A percentile compares a stretch with the other conserved stretches of the same genome.
phyloP scores from a whole-genome alignment of 441 rosid species.

The Daphne laureola region DNA sequence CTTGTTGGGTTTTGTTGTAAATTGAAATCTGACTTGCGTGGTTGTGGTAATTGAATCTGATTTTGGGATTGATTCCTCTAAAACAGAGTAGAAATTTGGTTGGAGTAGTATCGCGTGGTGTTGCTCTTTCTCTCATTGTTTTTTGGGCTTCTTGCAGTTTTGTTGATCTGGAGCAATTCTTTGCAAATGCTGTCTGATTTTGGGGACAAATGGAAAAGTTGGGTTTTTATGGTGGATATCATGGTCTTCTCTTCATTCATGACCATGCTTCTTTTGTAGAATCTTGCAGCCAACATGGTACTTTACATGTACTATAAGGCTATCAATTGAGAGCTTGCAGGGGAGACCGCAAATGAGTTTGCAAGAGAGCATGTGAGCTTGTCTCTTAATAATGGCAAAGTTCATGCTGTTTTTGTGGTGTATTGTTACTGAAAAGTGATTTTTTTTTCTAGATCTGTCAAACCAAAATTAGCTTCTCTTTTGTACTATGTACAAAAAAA shows the following conservation, averaged over 20 bases:
- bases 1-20: slow-evolving; percentile 29
- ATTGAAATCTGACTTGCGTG: slow-evolving; percentile 41
- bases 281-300: slow-evolving; percentile 39
- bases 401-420: slow-evolving; percentile 45
- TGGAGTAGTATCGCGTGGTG: slow-evolving; percentile 36
- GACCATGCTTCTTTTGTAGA: slow-evolving; percentile 23
- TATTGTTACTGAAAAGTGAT: slow-evolving; percentile 12
- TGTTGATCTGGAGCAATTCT: slow-evolving; percentile 23
- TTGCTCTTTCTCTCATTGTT: slow-evolving; percentile 31
- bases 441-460: neutral
- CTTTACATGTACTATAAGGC: slow-evolving; percentile 71
- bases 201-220: slow-evolving; percentile 28
- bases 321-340: slow-evolving; percentile 54
- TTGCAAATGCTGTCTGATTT: slow-evolving; percentile 13
- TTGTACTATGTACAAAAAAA: neutral
- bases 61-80: slow-evolving; percentile 55
- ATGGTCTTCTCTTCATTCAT: slow-evolving; percentile 31
- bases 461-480: neutral
- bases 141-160: slow-evolving; percentile 17
- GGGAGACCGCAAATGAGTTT: slow-evolving; percentile 72
- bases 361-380: slow-evolving; percentile 57
- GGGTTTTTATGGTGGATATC: slow-evolving; percentile 33
- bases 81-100: slow-evolving; percentile 43
- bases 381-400: slow-evolving; percentile 69
- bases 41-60: slow-evolving; percentile 63